A percentile compares a stretch with the other conserved stretches of the same genome.
Evolutionary conservation across 805 yeast species (phyloP).

Genomic region (Candida morakotiae): DNA sequence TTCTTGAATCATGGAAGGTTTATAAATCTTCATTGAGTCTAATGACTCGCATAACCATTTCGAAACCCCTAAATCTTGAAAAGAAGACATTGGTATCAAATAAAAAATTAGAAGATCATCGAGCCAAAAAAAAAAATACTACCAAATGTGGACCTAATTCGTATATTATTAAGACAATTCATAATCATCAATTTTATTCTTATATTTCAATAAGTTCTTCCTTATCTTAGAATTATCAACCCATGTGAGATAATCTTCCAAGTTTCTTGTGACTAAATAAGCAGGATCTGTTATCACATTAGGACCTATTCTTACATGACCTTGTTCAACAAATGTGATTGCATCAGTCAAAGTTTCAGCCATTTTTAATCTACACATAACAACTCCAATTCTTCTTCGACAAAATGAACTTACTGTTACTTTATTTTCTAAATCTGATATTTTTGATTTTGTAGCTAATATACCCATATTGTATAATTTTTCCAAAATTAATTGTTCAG

Average conservation of each 20-base stretch:
- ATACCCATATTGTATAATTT: slow-evolving; percentile 88
- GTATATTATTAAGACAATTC: slow-evolving; percentile 38
- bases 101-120: background rate
- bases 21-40: slow-evolving; percentile 70
- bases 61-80: slow-evolving; percentile 68
- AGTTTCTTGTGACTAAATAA: slow-evolving; percentile 81
- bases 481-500: slow-evolving; percentile 83
- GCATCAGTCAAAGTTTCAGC: slow-evolving; percentile 87
- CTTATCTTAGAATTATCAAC: slow-evolving; percentile 94
- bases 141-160: background rate
- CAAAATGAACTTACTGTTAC: slow-evolving; percentile 90
- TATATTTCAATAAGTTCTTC: slow-evolving; percentile 80
- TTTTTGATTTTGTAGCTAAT: slow-evolving; percentile 80
- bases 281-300: slow-evolving; percentile 95
- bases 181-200: slow-evolving; percentile 64
- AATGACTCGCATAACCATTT: slow-evolving; percentile 85
- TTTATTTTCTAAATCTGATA: slow-evolving; percentile 87
- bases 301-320: slow-evolving; percentile 97
- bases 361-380: slow-evolving; percentile 93
- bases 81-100: slow-evolving; percentile 43
- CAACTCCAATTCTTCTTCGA: slow-evolving; percentile 88
- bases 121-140: background rate
- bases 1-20: slow-evolving; percentile 83
- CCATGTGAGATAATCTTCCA: slow-evolving; percentile 98
- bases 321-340: slow-evolving; percentile 89